Evolutionary conservation across 2,329 filamentous ascomycete species (phyloP).

Genomic region (Fusarium sulawesiense): DNA sequence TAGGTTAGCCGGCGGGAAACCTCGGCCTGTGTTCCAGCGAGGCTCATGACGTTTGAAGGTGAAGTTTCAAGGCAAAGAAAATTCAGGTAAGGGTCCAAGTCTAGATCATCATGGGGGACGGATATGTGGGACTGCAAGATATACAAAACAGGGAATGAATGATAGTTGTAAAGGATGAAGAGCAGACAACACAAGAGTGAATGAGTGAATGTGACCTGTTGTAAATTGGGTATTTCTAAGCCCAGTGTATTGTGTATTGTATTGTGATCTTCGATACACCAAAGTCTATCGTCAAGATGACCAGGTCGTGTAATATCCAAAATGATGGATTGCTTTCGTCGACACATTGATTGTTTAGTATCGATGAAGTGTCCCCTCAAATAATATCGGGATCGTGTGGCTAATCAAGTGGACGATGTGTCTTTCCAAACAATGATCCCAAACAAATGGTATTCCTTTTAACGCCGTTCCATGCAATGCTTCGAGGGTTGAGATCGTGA

Average conservation of each 20-base stretch:
- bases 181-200: slow-evolving; percentile 3
- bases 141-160: slow-evolving; percentile 5
- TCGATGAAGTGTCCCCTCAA: not conserved
- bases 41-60: slow-evolving; percentile 27
- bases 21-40: slow-evolving; percentile 41
- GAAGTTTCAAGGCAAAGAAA: slow-evolving; percentile 10
- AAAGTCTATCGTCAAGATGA: slow-evolving; percentile 5
- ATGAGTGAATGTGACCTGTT: slow-evolving; percentile 12
- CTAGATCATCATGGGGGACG: not conserved
- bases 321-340: not conserved
- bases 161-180: not conserved
- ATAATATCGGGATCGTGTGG: slow-evolving; percentile 1
- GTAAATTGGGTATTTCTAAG: slow-evolving; percentile 11
- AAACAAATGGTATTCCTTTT: slow-evolving; percentile 37
- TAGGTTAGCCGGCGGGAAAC: slow-evolving; percentile 38
- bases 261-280: slow-evolving; percentile 12
- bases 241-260: slow-evolving; percentile 11
- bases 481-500: slow-evolving; percentile 19
- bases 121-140: slow-evolving; percentile 6
- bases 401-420: slow-evolving; percentile 5
- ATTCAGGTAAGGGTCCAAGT: not conserved
- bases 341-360: slow-evolving; percentile 1
- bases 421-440: slow-evolving; percentile 17
- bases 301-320: slow-evolving; percentile 3
- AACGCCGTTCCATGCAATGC: slow-evolving; percentile 41